Conservation (phyloP, 2,329 filamentous ascomycete species). For the Parascedosporium putredinis region DNA sequence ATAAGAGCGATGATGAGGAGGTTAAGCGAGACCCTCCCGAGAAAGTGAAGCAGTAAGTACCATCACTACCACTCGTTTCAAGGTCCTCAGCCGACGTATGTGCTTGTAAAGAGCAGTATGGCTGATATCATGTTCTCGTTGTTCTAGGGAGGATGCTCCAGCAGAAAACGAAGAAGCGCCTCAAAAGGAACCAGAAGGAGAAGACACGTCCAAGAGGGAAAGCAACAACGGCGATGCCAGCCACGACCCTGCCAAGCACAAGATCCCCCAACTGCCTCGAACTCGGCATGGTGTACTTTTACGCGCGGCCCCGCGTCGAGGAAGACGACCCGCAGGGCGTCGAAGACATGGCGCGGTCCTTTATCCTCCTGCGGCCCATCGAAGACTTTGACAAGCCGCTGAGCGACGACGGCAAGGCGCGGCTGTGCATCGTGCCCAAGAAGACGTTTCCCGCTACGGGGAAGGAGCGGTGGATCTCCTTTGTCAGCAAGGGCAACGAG, state of each 20-base stretch:
- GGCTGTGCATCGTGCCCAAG: slow-evolving; percentile 72
- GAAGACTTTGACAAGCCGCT: slow-evolving; percentile 55
- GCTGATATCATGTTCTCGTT: background rate
- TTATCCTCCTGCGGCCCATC: slow-evolving; percentile 68
- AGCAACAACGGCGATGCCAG: background rate
- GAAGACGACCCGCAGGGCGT: slow-evolving; percentile 59
- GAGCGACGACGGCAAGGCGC: slow-evolving; percentile 49
- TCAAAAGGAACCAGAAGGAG: background rate
- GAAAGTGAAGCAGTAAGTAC: background rate
- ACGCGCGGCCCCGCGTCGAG: slow-evolving; percentile 68
- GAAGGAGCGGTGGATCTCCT: slow-evolving; percentile 64
- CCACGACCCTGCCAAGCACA: background rate
- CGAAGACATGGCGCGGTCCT: slow-evolving; percentile 65
- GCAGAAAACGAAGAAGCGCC: too few species aligned
- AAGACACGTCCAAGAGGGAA: background rate
- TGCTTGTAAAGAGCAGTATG: too few species aligned
- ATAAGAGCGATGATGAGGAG: too few species aligned
- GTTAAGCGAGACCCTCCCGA: too few species aligned
- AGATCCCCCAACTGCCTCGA: slow-evolving; percentile 51
- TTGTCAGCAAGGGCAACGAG: slow-evolving; percentile 65
- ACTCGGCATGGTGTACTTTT: slow-evolving; percentile 87
- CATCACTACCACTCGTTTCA: background rate
- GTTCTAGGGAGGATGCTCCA: background rate
- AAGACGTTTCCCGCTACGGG: slow-evolving; percentile 65
- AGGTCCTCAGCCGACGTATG: too few species aligned